Conservation (phyloP, 805 yeast genomes). For the Metschnikowia gelsemii region DNA sequence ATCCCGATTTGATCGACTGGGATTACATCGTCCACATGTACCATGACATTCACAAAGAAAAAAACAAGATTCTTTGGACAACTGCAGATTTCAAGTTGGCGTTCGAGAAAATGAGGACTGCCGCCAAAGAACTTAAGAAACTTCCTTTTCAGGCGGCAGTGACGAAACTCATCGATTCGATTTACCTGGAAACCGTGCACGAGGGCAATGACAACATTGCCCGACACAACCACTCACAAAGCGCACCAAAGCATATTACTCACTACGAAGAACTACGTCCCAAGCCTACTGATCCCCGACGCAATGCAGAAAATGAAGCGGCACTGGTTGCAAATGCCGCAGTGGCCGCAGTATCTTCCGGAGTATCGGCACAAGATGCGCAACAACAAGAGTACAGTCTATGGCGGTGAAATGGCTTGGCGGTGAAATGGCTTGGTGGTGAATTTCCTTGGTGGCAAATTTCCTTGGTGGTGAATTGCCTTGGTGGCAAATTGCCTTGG, state of each 20-base stretch:
- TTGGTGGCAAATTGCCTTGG: background rate
- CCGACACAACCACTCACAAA: background rate
- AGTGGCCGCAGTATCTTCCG: constrained; percentile 36
- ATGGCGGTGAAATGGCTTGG: constrained; percentile 27
- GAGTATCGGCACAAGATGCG: constrained; percentile 28
- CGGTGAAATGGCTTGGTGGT: background rate
- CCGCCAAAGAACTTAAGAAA: constrained; percentile 44
- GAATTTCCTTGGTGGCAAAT: background rate
- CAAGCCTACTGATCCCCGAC: constrained; percentile 10
- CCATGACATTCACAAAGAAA: constrained; percentile 28
- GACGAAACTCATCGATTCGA: constrained; percentile 15
- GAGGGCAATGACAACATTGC: background rate
- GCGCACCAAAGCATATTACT: constrained; percentile 7
- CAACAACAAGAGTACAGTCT: constrained; percentile 38
- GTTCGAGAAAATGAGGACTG: constrained; percentile 57
- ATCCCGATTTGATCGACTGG: constrained; percentile 37
- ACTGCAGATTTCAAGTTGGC: constrained; percentile 61
- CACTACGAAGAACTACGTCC: constrained; percentile 13
- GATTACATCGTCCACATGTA: constrained; percentile 29
- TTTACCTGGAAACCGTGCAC: constrained; percentile 7
- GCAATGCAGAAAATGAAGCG: constrained; percentile 26
- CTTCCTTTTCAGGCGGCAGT: constrained; percentile 16
- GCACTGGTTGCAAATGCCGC: constrained; percentile 39
- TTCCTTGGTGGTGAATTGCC: background rate
- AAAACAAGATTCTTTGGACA: constrained; percentile 42